Conservation (phyloP, 2,329 filamentous ascomycete genomes). For the Nemania sp. region DNA sequence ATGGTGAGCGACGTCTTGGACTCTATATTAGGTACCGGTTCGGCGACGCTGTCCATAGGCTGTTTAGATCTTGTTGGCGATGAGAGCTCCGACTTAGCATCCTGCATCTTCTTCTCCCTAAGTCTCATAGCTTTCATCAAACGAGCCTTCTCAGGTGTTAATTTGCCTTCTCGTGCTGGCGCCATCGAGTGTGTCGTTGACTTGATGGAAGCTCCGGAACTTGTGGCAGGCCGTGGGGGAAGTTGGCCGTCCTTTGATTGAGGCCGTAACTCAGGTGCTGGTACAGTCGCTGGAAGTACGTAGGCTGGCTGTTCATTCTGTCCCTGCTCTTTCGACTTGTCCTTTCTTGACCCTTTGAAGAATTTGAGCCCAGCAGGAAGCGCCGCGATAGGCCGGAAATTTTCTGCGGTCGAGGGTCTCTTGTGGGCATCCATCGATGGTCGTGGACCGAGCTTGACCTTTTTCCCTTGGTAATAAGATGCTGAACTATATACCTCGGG, state of each 20-base stretch:
- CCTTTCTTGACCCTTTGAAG: slow-evolving; percentile 68
- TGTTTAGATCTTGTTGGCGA: slow-evolving; percentile 41
- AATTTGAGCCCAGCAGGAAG: slow-evolving; percentile 84
- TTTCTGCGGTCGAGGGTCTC: slow-evolving; percentile 70
- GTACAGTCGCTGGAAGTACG: slow-evolving; percentile 52
- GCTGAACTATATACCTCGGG: slow-evolving; percentile 64
- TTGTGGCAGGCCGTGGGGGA: slow-evolving; percentile 58
- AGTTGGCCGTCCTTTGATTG: slow-evolving; percentile 51
- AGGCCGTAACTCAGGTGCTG: slow-evolving; percentile 51
- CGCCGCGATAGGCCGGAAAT: slow-evolving; percentile 79
- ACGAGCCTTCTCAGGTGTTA: slow-evolving; percentile 89
- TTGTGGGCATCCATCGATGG: slow-evolving; percentile 77
- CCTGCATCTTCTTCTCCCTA: slow-evolving; percentile 75
- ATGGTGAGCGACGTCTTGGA: slow-evolving; percentile 43
- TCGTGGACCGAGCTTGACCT: slow-evolving; percentile 89
- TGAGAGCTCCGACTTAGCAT: slow-evolving; percentile 46
- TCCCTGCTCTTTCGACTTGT: slow-evolving; percentile 53
- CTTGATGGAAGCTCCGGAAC: slow-evolving; percentile 60
- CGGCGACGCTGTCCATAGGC: slow-evolving; percentile 43
- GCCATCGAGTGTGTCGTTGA: slow-evolving; percentile 57
- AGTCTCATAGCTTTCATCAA: slow-evolving; percentile 95
- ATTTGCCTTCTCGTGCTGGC: slow-evolving; percentile 60
- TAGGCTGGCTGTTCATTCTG: slow-evolving; percentile 49
- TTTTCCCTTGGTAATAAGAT: slow-evolving; percentile 70
- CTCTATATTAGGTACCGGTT: slow-evolving; percentile 43